Percentiles rank a stretch among this genome's conserved stretches.
Conservation (phyloP, 768 basidiomycete species). For the Xerocomus spinulosus region DNA sequence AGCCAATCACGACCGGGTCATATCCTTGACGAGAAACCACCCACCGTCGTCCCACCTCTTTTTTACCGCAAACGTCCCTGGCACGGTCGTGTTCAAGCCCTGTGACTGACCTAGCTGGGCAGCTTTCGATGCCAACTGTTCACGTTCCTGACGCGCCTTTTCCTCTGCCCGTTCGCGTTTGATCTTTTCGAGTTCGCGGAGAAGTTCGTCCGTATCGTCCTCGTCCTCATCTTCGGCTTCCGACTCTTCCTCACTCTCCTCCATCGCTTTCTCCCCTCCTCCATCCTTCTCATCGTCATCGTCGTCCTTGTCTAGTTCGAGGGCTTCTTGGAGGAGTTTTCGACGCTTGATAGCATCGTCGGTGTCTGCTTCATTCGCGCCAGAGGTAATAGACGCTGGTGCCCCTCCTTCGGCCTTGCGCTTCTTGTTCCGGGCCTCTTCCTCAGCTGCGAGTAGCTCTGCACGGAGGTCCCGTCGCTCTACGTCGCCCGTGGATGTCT, state of each 20-base stretch:
- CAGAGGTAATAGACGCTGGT: constrained; percentile 20
- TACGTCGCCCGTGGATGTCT: constrained; percentile 77
- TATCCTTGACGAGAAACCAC: constrained; percentile 19
- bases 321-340: constrained; percentile 80
- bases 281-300: constrained; percentile 63
- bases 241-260: constrained; percentile 48
- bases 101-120: constrained; percentile 73
- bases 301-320: constrained; percentile 89
- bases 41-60: constrained; percentile 92
- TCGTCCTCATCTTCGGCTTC: constrained; percentile 62
- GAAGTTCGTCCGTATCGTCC: constrained; percentile 76
- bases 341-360: constrained; percentile 72
- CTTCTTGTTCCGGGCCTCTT: constrained; percentile 86
- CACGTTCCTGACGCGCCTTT: constrained; percentile 75
- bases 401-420: constrained; percentile 80
- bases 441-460: constrained; percentile 81
- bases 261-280: constrained; percentile 34
- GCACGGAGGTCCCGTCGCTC: constrained; percentile 73
- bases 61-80: constrained; percentile 88
- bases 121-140: constrained; percentile 57
- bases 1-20: constrained; percentile 1
- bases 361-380: constrained; percentile 32
- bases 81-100: constrained; percentile 66
- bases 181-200: constrained; percentile 97
- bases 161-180: constrained; percentile 95